Conservation (phyloP, 2,329 filamentous ascomycete species). For the Chlorencoelia australis region DNA sequence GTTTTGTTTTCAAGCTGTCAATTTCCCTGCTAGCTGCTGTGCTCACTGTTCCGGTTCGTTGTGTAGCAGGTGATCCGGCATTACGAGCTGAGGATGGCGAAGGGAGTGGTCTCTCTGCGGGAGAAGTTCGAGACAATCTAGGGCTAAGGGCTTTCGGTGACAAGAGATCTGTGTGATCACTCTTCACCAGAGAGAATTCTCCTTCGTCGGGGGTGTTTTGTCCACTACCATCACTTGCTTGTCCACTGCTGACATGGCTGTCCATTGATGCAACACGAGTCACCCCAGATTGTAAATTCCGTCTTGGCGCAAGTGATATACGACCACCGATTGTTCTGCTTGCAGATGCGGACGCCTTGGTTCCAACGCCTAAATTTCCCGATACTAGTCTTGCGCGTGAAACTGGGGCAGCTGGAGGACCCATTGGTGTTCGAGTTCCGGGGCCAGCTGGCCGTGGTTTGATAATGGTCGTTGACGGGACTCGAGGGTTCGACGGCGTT, state of each 20-base stretch:
- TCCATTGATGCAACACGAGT: slow-evolving; percentile 23
- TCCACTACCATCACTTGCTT: slow-evolving; percentile 21
- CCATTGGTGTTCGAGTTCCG: slow-evolving; percentile 55
- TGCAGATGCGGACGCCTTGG: slow-evolving; percentile 16
- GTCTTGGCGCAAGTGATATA: slow-evolving; percentile 22
- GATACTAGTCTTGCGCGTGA: slow-evolving; percentile 29
- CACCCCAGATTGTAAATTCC: slow-evolving; percentile 21
- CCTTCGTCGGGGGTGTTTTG: slow-evolving; percentile 23
- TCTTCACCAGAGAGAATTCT: slow-evolving; percentile 33
- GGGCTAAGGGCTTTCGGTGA: slow-evolving; percentile 26
- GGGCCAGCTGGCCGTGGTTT: slow-evolving; percentile 47
- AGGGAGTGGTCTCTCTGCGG: slow-evolving; percentile 12
- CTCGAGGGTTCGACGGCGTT: slow-evolving; percentile 47
- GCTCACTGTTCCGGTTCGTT: slow-evolving; percentile 15
- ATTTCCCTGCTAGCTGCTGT: slow-evolving; percentile 46
- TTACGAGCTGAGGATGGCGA: slow-evolving; percentile 19
- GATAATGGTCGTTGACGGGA: slow-evolving; percentile 29
- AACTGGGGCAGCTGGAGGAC: slow-evolving; percentile 40
- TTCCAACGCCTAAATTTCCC: slow-evolving; percentile 26
- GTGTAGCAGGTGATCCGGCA: slow-evolving; percentile 17
- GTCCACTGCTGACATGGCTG: slow-evolving; percentile 23
- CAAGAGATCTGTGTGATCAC: slow-evolving; percentile 32
- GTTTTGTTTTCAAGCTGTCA: slow-evolving; percentile 80
- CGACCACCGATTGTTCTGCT: slow-evolving; percentile 12
- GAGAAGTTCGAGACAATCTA: slow-evolving; percentile 18